A percentile compares a stretch with the other conserved stretches of the same genome.
phyloP scores from a whole-genome alignment of 1,284 basidiomycete genomes.

The Athelia psychrophila region DNA sequence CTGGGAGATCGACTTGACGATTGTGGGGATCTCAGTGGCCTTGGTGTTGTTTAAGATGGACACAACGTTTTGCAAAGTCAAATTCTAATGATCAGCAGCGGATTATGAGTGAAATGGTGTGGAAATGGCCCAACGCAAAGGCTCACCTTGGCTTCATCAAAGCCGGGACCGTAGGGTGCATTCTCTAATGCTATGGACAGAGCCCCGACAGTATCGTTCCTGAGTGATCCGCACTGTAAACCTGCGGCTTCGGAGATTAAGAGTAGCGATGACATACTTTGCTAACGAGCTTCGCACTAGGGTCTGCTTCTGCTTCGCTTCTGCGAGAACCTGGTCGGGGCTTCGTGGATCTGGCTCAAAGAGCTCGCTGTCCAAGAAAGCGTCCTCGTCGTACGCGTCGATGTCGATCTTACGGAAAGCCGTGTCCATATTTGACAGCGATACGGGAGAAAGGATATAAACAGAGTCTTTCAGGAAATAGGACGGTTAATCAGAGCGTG shows the following conservation, averaged over 20 bases:
- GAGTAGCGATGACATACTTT: constrained; percentile 47
- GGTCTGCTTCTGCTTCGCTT: constrained; percentile 73
- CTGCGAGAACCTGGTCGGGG: constrained; percentile 69
- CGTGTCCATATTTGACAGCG: constrained; percentile 51
- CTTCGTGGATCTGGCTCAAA: constrained; percentile 86
- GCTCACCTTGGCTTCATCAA: constrained; percentile 86
- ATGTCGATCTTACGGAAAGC: constrained; percentile 94
- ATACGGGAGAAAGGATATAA: too few relatives aligned
- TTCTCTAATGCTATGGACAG: constrained; percentile 69
- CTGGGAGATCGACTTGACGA: constrained; percentile 73
- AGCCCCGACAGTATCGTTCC: constrained; percentile 75
- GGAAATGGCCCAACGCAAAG: not conserved
- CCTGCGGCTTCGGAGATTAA: not conserved
- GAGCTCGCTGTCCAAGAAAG: constrained; percentile 80
- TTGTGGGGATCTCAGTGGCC: constrained; percentile 80
- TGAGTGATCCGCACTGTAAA: constrained; percentile 19
- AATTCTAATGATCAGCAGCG: constrained; percentile 41
- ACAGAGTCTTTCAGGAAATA: too few relatives aligned
- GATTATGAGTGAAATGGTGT: constrained; percentile 1
- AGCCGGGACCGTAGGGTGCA: constrained; percentile 81
- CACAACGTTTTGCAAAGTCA: constrained; percentile 83
- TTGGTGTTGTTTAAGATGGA: constrained; percentile 96
- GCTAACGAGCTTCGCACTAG: constrained; percentile 74
- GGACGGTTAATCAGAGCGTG: too few relatives aligned
- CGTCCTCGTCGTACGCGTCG: constrained; percentile 92